Evolutionary conservation across 2,329 filamentous ascomycete species (phyloP).

Genomic region (Dactylellina cionopaga): DNA sequence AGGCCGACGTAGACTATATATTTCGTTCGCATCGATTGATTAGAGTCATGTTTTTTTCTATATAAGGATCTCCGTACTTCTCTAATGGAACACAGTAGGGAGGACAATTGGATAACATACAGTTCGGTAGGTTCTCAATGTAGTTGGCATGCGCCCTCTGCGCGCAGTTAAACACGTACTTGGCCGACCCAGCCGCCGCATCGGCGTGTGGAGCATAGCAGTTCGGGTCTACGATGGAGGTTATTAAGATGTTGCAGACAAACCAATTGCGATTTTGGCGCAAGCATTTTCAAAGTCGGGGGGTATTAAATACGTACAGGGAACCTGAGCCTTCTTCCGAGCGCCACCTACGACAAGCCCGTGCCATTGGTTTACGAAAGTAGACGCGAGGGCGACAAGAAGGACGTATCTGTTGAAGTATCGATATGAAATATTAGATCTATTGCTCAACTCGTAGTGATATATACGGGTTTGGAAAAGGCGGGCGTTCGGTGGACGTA

Average conservation of each 20-base stretch:
- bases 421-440: neutral
- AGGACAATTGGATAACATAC: slow-evolving; percentile 32
- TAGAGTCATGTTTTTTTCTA: neutral
- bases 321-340: slow-evolving; percentile 67
- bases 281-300: neutral
- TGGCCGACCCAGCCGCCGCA: slow-evolving; percentile 67
- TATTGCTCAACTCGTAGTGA: neutral
- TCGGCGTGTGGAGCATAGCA: slow-evolving; percentile 68
- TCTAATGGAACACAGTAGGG: neutral
- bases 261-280: too few relatives aligned
- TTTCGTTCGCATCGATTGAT: slow-evolving; percentile 61
- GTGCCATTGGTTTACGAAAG: slow-evolving; percentile 70
- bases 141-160: slow-evolving; percentile 73
- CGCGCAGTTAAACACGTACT: slow-evolving; percentile 72
- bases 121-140: slow-evolving; percentile 68
- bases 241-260: too few relatives aligned
- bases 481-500: slow-evolving; percentile 11
- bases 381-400: slow-evolving; percentile 67
- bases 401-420: slow-evolving; percentile 69
- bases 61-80: too few relatives aligned
- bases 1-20: slow-evolving; percentile 45
- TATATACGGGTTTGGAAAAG: neutral
- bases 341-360: slow-evolving; percentile 63
- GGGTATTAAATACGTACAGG: slow-evolving; percentile 60
- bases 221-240: slow-evolving; percentile 64